Evolutionary conservation across 2,329 filamentous ascomycete genomes (phyloP).

Genomic region (Colletotrichum gloeosporioides): DNA sequence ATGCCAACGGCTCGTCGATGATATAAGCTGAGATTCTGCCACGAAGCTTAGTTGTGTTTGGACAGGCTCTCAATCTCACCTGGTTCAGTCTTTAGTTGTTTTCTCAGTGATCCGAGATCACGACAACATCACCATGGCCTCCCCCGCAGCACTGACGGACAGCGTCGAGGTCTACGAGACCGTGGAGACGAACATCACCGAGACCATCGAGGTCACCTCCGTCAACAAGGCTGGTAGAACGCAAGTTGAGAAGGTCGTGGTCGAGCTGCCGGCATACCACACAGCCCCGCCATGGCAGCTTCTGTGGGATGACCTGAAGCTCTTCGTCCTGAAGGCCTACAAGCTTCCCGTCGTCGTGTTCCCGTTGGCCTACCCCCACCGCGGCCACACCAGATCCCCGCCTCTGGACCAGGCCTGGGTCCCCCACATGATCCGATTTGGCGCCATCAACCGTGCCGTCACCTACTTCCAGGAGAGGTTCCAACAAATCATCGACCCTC

Average conservation of each 20-base stretch:
- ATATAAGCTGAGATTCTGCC: not conserved
- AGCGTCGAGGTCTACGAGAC: not conserved
- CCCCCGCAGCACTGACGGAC: not conserved
- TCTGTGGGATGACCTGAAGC: not conserved
- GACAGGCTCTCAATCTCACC: not conserved
- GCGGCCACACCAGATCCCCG: not conserved
- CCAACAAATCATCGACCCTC: not conserved
- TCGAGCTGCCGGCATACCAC: not conserved
- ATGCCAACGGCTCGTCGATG: not conserved
- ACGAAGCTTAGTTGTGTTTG: not conserved
- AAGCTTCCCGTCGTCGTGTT: not conserved
- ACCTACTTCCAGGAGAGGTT: not conserved
- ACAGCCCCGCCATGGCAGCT: not conserved
- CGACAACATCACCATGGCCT: not conserved
- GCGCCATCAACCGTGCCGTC: not conserved
- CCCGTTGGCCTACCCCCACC: not conserved
- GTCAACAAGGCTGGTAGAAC: not conserved
- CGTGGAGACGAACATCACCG: not conserved
- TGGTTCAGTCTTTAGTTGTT: not conserved
- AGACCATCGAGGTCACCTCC: not conserved
- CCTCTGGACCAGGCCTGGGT: not conserved
- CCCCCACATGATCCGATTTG: not conserved
- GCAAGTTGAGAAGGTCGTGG: not conserved
- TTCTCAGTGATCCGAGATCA: not conserved
- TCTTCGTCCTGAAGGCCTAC: not conserved